phyloP scores from a whole-genome alignment of 106 monocot species.

The Allium fistulosum region DNA sequence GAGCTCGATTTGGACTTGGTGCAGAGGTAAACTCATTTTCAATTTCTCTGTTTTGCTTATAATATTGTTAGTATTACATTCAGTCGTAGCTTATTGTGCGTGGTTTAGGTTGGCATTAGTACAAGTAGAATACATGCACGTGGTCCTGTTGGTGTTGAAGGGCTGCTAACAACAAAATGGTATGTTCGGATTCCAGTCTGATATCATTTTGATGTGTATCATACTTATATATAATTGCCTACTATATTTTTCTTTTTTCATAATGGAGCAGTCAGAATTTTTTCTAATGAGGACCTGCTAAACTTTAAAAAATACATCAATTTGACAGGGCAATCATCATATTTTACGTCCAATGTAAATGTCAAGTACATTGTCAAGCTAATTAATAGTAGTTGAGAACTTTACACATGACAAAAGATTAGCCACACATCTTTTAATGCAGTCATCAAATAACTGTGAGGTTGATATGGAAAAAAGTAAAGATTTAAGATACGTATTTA shows the following conservation, averaged over 20 bases:
- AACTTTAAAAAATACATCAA: background rate
- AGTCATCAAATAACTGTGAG: too few species aligned
- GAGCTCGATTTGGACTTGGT: conserved; percentile 97
- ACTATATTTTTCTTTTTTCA: background rate
- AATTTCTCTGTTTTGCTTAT: background rate
- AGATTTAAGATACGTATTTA: background rate
- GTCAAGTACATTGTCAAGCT: too few species aligned
- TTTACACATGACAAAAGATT: too few species aligned
- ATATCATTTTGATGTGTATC: background rate
- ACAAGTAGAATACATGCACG: conserved; percentile 96
- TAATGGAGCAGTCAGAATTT: background rate
- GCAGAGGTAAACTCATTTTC: conserved; percentile 59
- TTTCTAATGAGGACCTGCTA: background rate
- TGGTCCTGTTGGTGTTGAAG: conserved; percentile 97
- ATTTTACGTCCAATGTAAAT: too few species aligned
- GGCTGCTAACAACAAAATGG: conserved; percentile 85
- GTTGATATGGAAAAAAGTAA: background rate
- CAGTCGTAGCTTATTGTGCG: background rate
- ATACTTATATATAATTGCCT: background rate
- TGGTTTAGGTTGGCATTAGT: conserved; percentile 88
- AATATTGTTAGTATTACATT: background rate
- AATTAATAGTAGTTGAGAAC: too few species aligned
- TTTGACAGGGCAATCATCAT: background rate
- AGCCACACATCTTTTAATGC: too few species aligned
- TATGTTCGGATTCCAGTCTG: conserved; percentile 7